Conservation (phyloP, 306 rosid species). For the Trifolium subterraneum region DNA sequence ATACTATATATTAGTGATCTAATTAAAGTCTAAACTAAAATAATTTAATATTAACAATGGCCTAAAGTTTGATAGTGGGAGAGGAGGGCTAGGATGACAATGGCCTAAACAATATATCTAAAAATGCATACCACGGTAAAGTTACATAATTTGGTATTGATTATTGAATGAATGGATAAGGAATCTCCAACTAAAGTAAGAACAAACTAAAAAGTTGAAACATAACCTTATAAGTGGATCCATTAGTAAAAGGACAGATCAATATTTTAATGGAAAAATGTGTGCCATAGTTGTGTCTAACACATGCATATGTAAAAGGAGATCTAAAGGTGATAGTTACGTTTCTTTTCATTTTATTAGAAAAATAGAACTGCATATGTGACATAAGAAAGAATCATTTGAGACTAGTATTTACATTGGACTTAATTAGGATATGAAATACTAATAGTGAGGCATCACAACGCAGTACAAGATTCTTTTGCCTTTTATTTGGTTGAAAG, state of each 20-base stretch:
- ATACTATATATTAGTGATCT: constrained; percentile 20
- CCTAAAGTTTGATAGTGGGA: constrained; percentile 30
- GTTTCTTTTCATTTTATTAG: not conserved
- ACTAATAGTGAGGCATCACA: not conserved
- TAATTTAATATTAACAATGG: constrained; percentile 27
- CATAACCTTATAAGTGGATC: constrained; percentile 45
- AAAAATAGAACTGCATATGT: not conserved
- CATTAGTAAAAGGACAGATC: constrained; percentile 23
- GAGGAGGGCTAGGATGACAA: constrained; percentile 25
- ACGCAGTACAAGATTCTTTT: not conserved
- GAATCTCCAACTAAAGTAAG: constrained; percentile 55
- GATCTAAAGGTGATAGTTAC: constrained; percentile 11
- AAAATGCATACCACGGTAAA: constrained; percentile 1
- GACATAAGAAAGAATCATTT: not conserved
- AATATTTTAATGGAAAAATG: constrained; percentile 39
- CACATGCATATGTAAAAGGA: constrained; percentile 36
- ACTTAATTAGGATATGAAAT: no score
- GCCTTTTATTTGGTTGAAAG: no score
- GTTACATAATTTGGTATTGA: constrained; percentile 27
- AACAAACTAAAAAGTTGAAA: constrained; percentile 32
- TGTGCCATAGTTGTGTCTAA: constrained; percentile 45
- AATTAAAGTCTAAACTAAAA: constrained; percentile 8
- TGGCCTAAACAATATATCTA: constrained; percentile 29
- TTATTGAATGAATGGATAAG: constrained; percentile 41
- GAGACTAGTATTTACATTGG: not conserved